Evolutionary conservation across 2,329 filamentous ascomycete genomes (phyloP).

Genomic region (Talaromyces sp.): DNA sequence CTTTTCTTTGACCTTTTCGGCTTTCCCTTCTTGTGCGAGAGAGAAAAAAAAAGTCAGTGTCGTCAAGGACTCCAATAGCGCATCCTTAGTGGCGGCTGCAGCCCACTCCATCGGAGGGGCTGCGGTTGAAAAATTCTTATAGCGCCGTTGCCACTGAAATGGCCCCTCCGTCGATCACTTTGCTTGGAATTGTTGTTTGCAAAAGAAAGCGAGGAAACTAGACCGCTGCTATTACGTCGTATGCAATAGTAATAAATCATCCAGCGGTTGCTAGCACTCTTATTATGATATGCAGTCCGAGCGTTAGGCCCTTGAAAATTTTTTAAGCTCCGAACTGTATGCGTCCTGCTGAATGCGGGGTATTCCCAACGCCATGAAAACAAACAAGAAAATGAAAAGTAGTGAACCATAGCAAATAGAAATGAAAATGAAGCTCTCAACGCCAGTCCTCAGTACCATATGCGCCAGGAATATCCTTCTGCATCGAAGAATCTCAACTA

Average conservation of each 20-base stretch:
- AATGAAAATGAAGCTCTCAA: background rate
- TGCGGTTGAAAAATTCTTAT: slow-evolving; percentile 6
- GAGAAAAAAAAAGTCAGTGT: slow-evolving; percentile 1
- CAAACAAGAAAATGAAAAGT: background rate
- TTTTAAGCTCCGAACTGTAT: background rate
- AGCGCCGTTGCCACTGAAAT: slow-evolving; percentile 11
- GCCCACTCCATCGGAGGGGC: slow-evolving; percentile 1
- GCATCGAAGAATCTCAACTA: background rate
- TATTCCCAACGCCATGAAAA: slow-evolving; percentile 4
- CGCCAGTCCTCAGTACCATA: background rate
- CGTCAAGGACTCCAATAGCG: slow-evolving; percentile 19
- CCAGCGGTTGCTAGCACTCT: background rate
- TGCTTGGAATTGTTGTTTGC: background rate
- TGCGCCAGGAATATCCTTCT: background rate
- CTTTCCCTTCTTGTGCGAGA: background rate
- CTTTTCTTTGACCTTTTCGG: background rate
- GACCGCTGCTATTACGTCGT: background rate
- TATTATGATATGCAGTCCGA: background rate
- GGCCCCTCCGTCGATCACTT: background rate
- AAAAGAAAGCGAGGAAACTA: background rate
- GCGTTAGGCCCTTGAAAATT: background rate
- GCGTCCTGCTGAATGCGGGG: background rate
- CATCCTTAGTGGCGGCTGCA: slow-evolving; percentile 8
- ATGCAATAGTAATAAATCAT: background rate
- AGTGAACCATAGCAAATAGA: background rate